Conservation (phyloP, 2,329 filamentous ascomycete genomes). For the Xylaria sp. region DNA sequence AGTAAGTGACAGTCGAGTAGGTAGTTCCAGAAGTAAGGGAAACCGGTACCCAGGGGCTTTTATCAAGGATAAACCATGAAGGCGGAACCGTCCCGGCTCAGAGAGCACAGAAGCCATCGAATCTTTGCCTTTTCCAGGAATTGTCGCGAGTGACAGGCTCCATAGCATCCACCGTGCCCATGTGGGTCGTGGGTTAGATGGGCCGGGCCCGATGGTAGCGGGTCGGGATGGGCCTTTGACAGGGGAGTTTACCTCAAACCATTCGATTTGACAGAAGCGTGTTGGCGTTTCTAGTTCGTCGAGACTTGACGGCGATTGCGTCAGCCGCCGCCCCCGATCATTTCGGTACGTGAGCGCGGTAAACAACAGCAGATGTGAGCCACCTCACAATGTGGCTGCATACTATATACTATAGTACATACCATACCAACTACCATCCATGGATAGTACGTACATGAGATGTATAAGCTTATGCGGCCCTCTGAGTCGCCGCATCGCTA, state of each 20-base stretch:
- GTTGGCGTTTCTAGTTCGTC: neutral
- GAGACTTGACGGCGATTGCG: neutral
- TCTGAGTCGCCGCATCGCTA: constrained; percentile 26
- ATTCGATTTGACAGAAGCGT: constrained; percentile 1
- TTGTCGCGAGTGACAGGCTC: constrained; percentile 34
- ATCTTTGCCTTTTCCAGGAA: constrained; percentile 34
- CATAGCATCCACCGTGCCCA: constrained; percentile 13
- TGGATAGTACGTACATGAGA: constrained; percentile 17
- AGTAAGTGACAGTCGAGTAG: constrained; percentile 18
- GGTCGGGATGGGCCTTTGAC: constrained; percentile 29
- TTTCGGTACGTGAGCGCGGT: neutral
- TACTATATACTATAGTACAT: neutral
- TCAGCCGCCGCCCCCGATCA: constrained; percentile 3
- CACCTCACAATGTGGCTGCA: constrained; percentile 23
- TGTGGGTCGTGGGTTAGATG: constrained; percentile 21
- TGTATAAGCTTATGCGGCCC: constrained; percentile 17
- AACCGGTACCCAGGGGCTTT: constrained; percentile 7
- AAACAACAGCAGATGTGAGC: neutral
- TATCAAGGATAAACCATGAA: constrained; percentile 11
- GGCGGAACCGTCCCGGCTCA: constrained; percentile 17
- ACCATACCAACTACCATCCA: no score
- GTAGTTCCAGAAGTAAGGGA: constrained; percentile 28
- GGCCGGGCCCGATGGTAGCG: constrained; percentile 25
- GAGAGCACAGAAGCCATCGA: constrained; percentile 9
- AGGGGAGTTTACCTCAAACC: constrained; percentile 27